Base-by-base conservation (phyloP, 139 green algal genomes). In the Axilococcus clingmanii region DNA sequence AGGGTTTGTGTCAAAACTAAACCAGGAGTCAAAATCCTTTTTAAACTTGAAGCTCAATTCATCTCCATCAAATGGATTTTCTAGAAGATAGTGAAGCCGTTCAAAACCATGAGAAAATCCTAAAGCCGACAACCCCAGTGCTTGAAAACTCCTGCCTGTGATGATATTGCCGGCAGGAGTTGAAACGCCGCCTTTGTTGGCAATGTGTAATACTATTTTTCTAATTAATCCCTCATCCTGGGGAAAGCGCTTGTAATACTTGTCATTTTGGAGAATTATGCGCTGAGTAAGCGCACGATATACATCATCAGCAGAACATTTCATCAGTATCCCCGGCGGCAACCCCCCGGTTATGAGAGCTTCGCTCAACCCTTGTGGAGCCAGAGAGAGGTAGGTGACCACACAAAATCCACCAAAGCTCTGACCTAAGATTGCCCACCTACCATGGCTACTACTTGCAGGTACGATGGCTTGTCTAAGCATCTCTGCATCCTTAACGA, bases 391-490 rank as follows among this genome's bases (percentile, higher is more conserved):
- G 70, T 98, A 98, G 3, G 78, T 82, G 14, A 83, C 44, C 20
- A 49, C 65, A 70, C 88, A 96, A 75, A 98, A 98, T 40, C 91
- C 91, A 16, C 91, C 91, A 68, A 95, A 98, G 9, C 72, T 89
- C 72, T 98, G 89, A 11, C 89, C 88, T 25, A 97, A 65, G 2
- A 94, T 42, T 22, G 55, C 81, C 88, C 88, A 96, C 15, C 54
- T 51, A 24, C 67, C 67, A 2, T 60, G 68, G 84, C 71, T 94
- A 83, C 5, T 45, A 6, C 7, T 42, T 47, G 32, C 8, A 1
- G 75, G 63, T 37, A 89, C 73, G 28, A 96, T 63, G 7, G 48
- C 49, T 27, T 69, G 59, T 6, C 91, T 68, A 3, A 98, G 56
- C 5, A 69, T 4, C 71, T 98, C 91, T 12, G 74, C 75, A 61